Conservation (phyloP, 1,284 basidiomycete genomes). For the Leccinum variabile region DNA sequence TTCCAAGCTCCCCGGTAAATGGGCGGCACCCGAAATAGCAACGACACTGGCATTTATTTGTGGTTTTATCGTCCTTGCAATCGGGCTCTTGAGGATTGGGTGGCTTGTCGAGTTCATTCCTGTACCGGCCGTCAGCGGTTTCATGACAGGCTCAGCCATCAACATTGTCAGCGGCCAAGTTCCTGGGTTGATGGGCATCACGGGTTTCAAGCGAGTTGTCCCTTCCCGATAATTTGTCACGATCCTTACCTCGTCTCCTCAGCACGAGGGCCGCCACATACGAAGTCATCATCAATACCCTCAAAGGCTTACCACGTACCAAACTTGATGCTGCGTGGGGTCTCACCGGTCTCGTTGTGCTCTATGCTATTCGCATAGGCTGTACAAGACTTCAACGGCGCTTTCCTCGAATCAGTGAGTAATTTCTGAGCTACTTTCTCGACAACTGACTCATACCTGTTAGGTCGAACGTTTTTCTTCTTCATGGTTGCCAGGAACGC, state of each 20-base stretch:
- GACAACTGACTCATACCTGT: conserved; percentile 2
- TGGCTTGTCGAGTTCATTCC: conserved; percentile 98
- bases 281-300: conserved; percentile 86
- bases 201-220: conserved; percentile 72
- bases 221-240: neutral
- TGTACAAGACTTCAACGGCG: conserved; percentile 61
- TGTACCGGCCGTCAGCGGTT: conserved; percentile 88
- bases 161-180: conserved; percentile 88
- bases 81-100: conserved; percentile 88
- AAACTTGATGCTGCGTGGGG: conserved; percentile 90
- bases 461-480: conserved; percentile 84
- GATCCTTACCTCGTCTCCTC: conserved; percentile 1
- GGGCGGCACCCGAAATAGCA: conserved; percentile 74
- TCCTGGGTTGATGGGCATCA: conserved; percentile 82
- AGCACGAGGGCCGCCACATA: conserved; percentile 87
- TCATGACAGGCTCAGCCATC: conserved; percentile 90
- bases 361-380: conserved; percentile 75
- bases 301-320: conserved; percentile 78
- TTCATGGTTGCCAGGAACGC: conserved; percentile 82
- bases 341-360: conserved; percentile 67
- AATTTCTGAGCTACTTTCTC: neutral
- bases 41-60: conserved; percentile 85
- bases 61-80: conserved; percentile 90
- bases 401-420: conserved; percentile 66
- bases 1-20: conserved; percentile 50